Conservation (phyloP, 768 basidiomycete species). For the Mycena rosella region DNA sequence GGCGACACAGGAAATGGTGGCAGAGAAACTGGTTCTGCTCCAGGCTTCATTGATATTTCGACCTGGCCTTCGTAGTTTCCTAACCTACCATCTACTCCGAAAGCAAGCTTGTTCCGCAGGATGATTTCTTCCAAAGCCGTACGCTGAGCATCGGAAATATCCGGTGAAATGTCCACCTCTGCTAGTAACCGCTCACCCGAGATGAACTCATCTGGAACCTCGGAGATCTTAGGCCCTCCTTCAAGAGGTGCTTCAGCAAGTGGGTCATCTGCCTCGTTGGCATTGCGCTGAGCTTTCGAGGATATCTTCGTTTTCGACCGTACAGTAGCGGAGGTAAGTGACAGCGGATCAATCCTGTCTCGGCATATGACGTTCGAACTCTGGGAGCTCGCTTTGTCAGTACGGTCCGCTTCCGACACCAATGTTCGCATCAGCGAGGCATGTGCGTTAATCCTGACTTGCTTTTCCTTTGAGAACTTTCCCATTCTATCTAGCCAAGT, state of each 20-base stretch:
- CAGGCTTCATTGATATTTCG: constrained; percentile 41
- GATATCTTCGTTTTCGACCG: background rate
- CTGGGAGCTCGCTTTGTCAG: constrained; percentile 16
- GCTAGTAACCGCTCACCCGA: no score
- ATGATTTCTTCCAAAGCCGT: constrained; percentile 32
- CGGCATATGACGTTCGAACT: no score
- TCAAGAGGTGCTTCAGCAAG: background rate
- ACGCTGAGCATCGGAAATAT: background rate
- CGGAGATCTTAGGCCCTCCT: background rate
- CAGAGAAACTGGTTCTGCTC: constrained; percentile 42
- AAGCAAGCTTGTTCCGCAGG: constrained; percentile 36
- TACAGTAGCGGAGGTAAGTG: no score
- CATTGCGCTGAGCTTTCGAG: background rate
- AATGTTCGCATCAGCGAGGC: background rate
- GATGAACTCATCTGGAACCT: background rate
- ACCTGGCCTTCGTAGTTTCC: constrained; percentile 44
- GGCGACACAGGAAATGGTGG: constrained; percentile 43
- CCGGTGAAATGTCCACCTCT: constrained; percentile 3
- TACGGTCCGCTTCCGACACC: background rate
- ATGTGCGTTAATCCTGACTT: background rate
- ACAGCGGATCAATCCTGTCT: no score
- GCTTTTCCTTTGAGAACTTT: background rate
- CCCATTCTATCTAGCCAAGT: constrained; percentile 28
- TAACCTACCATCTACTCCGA: constrained; percentile 47
- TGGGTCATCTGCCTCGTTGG: background rate